Base-by-base conservation (phyloP, 257 asterid species). In the Solanum sitiens region DNA sequence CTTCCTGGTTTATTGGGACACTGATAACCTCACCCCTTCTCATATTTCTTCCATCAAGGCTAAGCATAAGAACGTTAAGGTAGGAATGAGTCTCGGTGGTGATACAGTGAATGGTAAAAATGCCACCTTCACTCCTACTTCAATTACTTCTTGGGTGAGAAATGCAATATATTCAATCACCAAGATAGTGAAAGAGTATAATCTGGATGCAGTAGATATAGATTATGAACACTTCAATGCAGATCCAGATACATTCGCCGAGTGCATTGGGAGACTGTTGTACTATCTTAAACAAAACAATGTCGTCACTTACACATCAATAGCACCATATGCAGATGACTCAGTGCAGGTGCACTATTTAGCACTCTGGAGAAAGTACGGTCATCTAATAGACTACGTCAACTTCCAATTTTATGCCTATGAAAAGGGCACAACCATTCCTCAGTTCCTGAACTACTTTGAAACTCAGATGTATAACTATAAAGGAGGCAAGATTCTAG, bases 361-460 rank as follows among this genome's bases (percentile, higher is more conserved):
- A 83, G 98, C 95, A 47, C 91, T 94, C 44, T 95, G 96, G 98
- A 89, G 84, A 59, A 94, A 91, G 59, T 91, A 91, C 6, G 89
- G 95, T 25, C 92, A 93, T 84, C 93, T 93, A 12, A 93, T 95
- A 10, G 96, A 95, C 93, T 93, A 91, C 50, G 94, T 94, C n/a
- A 93, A 95, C 86, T 95, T 95, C 90, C 98, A 95, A 86, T 93
- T 94, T 84, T 94, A 94, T 67, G 98, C 96, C 40, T 94, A 94
- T 70, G 40, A 70, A 11, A 90, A 90, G 50, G 91, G 89, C 47
- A 93, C 94, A 16, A 92, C 44, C 70, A 93, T 93, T 61, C 45
- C 93, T 50, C 93, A 94, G 91, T 95, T 95, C 92, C 90, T 95
- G 5, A 68, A 90, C 83, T 91, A 94, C 85, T 94, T 93, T 86